These are phyloP conservation scores for Trametes punicea DNA, from an alignment of 768 basidiomycete species.

Conservation along the genomic window DNA sequence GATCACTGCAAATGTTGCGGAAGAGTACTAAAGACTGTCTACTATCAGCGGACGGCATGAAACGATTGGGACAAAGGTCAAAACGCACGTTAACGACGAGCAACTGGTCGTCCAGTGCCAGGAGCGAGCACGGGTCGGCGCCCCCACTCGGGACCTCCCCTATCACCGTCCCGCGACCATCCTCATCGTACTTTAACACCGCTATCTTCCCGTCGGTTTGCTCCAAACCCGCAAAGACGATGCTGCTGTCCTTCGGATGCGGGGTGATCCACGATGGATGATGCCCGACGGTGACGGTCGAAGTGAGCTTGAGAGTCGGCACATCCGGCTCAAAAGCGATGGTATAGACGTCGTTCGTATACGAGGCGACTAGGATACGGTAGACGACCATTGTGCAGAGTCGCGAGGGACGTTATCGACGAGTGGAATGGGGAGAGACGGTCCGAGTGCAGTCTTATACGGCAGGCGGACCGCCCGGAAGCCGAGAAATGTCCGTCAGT, in stretches of 20 bases:
- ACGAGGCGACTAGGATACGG: conserved; percentile 61
- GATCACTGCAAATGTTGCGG: conserved; percentile 55
- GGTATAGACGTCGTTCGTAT: conserved; percentile 59
- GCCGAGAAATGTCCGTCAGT: conserved; percentile 21
- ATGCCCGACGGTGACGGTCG: conserved; percentile 48
- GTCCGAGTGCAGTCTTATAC: conserved; percentile 10
- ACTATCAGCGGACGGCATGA: neutral
- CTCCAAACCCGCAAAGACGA: conserved; percentile 68
- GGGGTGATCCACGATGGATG: conserved; percentile 77
- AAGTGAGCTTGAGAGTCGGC: conserved; percentile 42
- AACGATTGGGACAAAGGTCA: neutral
- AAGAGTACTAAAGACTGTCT: conserved; percentile 53
- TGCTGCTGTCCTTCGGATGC: conserved; percentile 50
- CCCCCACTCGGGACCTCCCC: conserved; percentile 53
- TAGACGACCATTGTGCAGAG: conserved; percentile 23
- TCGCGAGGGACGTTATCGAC: conserved; percentile 11
- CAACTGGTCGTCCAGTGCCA: conserved; percentile 55
- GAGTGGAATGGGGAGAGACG: neutral
- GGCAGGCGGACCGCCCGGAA: conserved; percentile 1
- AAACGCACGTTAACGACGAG: conserved; percentile 70
- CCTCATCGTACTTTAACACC: conserved; percentile 53
- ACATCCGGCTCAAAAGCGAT: conserved; percentile 56
- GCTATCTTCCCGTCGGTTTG: conserved; percentile 62
- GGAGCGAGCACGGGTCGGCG: conserved; percentile 59
- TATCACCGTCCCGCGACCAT: conserved; percentile 51